Base-by-base conservation (phyloP, 1,139 yeast genomes). In the Geotrichum carabidarum region DNA sequence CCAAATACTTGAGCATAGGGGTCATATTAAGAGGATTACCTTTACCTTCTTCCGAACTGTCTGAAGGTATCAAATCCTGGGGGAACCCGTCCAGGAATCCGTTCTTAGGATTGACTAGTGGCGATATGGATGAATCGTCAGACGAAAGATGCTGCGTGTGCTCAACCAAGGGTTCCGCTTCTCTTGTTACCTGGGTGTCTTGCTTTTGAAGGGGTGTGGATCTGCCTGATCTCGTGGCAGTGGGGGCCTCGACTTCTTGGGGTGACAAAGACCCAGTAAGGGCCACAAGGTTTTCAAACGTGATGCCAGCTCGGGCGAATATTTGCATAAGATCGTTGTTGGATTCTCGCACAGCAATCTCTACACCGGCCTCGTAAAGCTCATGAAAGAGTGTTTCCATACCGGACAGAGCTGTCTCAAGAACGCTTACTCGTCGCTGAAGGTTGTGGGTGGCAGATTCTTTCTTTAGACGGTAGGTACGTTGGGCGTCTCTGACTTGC, bases 401-500 rank as follows among this genome's bases (percentile, higher is more conserved):
- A 11, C 50, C 44, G 11, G 46, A 17, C 8, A 53, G 40, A 1
- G 51, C 43, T 8, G 54, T 34, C 38, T 54, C 55, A 1, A 54
- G 43, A 9, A 47, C 17, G 7, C 14, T 15, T 7, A 54, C 59
- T n/a, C 55, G 43, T 22, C 38, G 31, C 42, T 53, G 50, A 8
- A 57, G 52, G 22, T 44, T 44, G 8, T 47, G 54, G 9, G 49
- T 44, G 22, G 57, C 55, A n/a, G 57, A 51, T 17, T 57, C 59
- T 31, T 54, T 57, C 30, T 54, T 51, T 8, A 57, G 42, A 1
- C 59, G 49, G 46, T 57, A 57, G 7, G 59, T 57, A 30, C 55
- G 38, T 38, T 57, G 59, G 1, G 59, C 59, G 34, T 57, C 57
- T 12, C 59, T 40, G n/a, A 57, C 55, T 37, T 57, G 59, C 8